Evolutionary conservation across 768 basidiomycete genomes (phyloP).

Genomic region (Mycena floridula): DNA sequence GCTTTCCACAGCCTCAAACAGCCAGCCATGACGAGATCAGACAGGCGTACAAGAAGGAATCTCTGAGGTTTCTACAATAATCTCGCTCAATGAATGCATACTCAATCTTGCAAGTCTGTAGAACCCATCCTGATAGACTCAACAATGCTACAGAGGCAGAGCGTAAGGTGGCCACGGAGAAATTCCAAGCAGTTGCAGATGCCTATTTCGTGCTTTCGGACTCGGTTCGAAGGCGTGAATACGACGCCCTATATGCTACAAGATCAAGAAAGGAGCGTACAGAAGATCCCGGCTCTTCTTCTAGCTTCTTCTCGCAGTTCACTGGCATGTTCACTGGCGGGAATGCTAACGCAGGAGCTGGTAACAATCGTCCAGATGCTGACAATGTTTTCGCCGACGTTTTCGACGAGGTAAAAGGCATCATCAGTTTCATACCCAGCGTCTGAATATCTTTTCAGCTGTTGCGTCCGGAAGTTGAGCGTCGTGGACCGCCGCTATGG

Average conservation of each 20-base stretch:
- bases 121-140: constrained; percentile 87
- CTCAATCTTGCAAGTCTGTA: constrained; percentile 24
- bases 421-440: neutral
- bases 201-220: constrained; percentile 94
- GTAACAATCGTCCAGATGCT: constrained; percentile 58
- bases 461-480: constrained; percentile 75
- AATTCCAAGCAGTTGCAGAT: constrained; percentile 57
- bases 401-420: constrained; percentile 72
- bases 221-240: constrained; percentile 61
- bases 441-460: constrained; percentile 35
- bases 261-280: constrained; percentile 45
- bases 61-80: constrained; percentile 63
- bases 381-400: constrained; percentile 83
- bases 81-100: constrained; percentile 5
- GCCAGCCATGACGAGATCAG: constrained; percentile 5
- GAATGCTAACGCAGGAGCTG: constrained; percentile 20
- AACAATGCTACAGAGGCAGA: constrained; percentile 64
- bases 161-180: constrained; percentile 70
- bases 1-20: neutral
- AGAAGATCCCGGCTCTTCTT: constrained; percentile 59
- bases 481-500: constrained; percentile 69
- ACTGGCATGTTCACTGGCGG: constrained; percentile 59
- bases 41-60: constrained; percentile 77
- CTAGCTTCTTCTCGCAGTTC: constrained; percentile 74
- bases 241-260: constrained; percentile 60